Conservation (phyloP, 345 rosid species). For the Zanthoxylum bungeanum region DNA sequence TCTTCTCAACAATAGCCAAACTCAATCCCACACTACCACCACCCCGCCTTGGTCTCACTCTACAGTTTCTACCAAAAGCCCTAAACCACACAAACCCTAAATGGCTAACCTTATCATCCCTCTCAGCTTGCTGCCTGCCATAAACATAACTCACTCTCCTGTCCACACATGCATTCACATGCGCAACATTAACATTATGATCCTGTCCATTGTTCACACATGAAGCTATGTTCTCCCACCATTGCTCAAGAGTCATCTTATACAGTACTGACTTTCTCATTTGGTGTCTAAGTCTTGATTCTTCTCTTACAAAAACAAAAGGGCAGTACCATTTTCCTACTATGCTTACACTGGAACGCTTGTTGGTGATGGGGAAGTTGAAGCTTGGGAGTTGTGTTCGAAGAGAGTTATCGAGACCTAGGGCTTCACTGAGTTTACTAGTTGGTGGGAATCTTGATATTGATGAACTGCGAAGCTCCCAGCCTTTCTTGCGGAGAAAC, state of each 20-base stretch:
- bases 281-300: constrained; percentile 31
- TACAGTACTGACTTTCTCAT: constrained; percentile 60
- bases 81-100: constrained; percentile 61
- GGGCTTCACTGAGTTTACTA: constrained; percentile 46
- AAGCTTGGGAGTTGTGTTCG: constrained; percentile 52
- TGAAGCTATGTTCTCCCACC: constrained; percentile 61
- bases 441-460: too few relatives aligned
- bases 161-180: constrained; percentile 31
- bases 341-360: constrained; percentile 31
- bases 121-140: constrained; percentile 49
- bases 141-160: constrained; percentile 39
- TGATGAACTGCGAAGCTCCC: constrained; percentile 52
- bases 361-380: constrained; percentile 34
- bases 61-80: constrained; percentile 15
- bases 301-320: constrained; percentile 60
- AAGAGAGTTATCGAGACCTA: constrained; percentile 57
- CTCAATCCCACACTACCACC: constrained; percentile 44
- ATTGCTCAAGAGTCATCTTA: constrained; percentile 58
- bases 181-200: constrained; percentile 20
- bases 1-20: constrained; percentile 58
- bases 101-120: constrained; percentile 23
- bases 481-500: constrained; percentile 58
- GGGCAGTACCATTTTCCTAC: constrained; percentile 88
- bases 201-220: constrained; percentile 32
- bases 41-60: constrained; percentile 18